These are phyloP conservation scores for Pinus tabuliformis DNA, from an alignment of 75 land plant genomes.

Conservation along the genomic window DNA sequence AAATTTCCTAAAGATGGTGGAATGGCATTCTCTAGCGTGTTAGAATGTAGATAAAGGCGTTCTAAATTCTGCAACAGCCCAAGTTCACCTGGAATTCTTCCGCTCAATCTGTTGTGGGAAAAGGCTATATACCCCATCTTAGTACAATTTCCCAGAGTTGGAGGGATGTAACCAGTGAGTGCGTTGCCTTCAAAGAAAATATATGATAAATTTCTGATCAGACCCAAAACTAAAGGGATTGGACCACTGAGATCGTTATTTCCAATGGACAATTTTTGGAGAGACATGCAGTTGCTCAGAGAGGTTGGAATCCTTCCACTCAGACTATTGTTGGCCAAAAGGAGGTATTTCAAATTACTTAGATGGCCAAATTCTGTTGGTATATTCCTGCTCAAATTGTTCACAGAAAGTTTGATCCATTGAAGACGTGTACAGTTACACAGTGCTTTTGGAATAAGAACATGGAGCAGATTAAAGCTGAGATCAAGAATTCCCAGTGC, in stretches of 20 bases:
- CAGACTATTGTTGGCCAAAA: constrained; percentile 26
- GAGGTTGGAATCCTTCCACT: constrained; percentile 48
- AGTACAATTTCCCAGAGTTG: too few species aligned
- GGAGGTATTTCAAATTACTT: constrained; percentile 28
- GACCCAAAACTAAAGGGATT: too few species aligned
- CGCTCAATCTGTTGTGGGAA: too few species aligned
- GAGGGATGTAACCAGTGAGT: too few species aligned
- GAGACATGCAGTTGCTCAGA: not conserved
- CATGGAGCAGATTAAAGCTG: constrained; percentile 29
- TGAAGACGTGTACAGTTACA: constrained; percentile 29
- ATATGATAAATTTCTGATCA: too few species aligned
- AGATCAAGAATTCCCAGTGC: constrained; percentile 30
- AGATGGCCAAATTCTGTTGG: constrained; percentile 40
- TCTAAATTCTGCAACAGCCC: not conserved
- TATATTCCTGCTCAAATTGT: constrained; percentile 18
- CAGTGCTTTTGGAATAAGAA: constrained; percentile 35
- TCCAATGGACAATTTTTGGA: too few species aligned
- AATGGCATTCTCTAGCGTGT: not conserved
- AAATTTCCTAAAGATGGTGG: not conserved
- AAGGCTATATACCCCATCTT: too few species aligned
- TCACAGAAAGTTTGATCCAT: constrained; percentile 31
- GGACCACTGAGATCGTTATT: too few species aligned
- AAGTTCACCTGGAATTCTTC: too few species aligned
- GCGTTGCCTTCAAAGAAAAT: too few species aligned
- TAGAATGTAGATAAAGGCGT: not conserved